Evolutionary conservation across 139 green algal genomes (phyloP).

Genomic region (Chlamydomonas sphaeroides): DNA sequence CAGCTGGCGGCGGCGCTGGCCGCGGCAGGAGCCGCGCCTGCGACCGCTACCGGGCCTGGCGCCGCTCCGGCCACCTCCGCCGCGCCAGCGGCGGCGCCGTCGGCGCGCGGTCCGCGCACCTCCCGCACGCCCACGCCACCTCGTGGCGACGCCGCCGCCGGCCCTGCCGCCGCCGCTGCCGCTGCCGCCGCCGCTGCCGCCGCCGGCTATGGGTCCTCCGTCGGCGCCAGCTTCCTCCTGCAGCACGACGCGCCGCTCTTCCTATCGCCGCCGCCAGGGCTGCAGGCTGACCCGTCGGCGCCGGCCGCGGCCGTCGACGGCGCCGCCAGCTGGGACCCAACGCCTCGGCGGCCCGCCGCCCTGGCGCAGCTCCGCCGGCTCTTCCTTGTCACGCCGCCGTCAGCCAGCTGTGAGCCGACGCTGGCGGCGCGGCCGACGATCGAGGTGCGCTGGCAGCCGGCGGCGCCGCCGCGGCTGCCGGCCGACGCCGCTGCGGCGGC

Average conservation of each 20-base stretch:
- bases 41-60: background rate
- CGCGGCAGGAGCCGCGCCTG: background rate
- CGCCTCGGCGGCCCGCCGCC: background rate
- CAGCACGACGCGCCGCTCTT: slow-evolving; percentile 36
- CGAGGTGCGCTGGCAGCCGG: slow-evolving; percentile 1
- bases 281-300: background rate
- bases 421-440: slow-evolving; percentile 25
- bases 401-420: slow-evolving; percentile 3
- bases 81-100: background rate
- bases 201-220: background rate
- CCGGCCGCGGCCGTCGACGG: background rate
- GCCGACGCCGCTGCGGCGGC: slow-evolving; percentile 10
- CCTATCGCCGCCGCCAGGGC: slow-evolving; percentile 3
- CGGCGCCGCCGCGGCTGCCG: background rate
- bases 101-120: no score
- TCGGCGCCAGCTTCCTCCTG: slow-evolving; percentile 26
- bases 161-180: background rate
- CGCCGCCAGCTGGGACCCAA: slow-evolving; percentile 15
- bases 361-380: slow-evolving; percentile 15
- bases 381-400: slow-evolving; percentile 24
- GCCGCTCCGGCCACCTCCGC: background rate
- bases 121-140: no score
- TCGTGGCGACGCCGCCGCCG: background rate
- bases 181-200: background rate
- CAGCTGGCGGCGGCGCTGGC: slow-evolving; percentile 20